Base-by-base conservation (phyloP, 208 protist genomes). In the Wallacemonas sp. region DNA sequence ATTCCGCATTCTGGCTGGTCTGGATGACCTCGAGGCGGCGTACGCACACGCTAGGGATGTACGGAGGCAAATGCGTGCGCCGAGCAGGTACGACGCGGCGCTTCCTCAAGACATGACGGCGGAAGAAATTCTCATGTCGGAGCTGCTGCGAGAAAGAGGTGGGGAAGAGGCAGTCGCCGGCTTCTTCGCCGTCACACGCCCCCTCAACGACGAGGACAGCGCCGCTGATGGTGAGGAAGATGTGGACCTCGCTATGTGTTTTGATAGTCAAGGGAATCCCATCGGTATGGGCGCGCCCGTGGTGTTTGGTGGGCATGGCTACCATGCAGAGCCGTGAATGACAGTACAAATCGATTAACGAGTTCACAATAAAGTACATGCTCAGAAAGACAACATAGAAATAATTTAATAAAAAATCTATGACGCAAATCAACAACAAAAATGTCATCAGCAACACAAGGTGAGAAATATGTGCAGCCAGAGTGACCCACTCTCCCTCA, bases 211-310 rank as follows among this genome's bases (percentile, higher is more conserved):
- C n/a, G 64, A 59, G 38, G 62, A 60, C 21, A 59, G 75, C 31
- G 60, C 49, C 30, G 42, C 45, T 36, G 63, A 66, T 21, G 74
- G 72, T n/a, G 68, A 69, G 11, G 75, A 65, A 1, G 68, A 63
- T 11, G 65, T 83, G 6, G 89, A 95, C 45, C 70, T 95, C 22
- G 86, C 85, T 22, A 95, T 95, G 84, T 86, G 79, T 60, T 95
- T 95, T 63, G 79, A 72, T 31, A 19, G 65, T 0, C n/a, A 68
- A 9, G 89, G 89, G 4, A 75, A 85, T 14, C 81, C 79, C 41
- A 53, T 91, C 36, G 81, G 84, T 19, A 88, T 95, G 28, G 89
- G 89, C 46, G 82, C 83, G 0, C 66, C 84, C 0, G 68, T 39
- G 0, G 60, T 95, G 17, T 91, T 92, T 67, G 86, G 89, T 36